These are phyloP conservation scores for Gloeostereum incarnatum DNA, from an alignment of 768 basidiomycete species.

Conservation along the genomic window DNA sequence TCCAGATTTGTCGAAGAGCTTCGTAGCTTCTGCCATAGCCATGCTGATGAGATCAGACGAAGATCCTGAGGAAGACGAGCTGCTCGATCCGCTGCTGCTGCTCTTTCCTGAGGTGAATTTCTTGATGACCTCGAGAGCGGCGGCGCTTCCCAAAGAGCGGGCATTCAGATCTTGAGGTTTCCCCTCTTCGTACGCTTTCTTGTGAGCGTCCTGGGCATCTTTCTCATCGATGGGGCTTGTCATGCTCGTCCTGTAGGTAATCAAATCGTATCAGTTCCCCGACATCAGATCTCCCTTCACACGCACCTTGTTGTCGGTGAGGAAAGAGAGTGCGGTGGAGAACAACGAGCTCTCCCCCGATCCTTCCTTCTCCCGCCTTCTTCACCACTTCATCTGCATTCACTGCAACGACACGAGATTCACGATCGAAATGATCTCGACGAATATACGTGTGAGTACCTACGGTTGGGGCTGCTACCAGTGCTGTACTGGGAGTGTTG, in stretches of 20 bases:
- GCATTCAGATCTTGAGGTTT: conserved; percentile 47
- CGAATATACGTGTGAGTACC: conserved; percentile 6
- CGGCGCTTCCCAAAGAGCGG: conserved; percentile 62
- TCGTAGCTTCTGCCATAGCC: conserved; percentile 77
- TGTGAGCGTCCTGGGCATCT: conserved; percentile 49
- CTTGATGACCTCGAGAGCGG: conserved; percentile 70
- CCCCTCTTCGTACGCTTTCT: conserved; percentile 48
- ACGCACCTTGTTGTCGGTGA: conserved; percentile 42
- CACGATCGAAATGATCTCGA: conserved; percentile 1
- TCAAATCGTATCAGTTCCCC: conserved; percentile 5
- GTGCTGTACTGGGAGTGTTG: conserved; percentile 27
- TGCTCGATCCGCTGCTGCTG: conserved; percentile 31
- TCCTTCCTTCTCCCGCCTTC: conserved; percentile 43
- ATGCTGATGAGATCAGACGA: conserved; percentile 69
- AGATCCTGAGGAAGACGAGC: too few species aligned
- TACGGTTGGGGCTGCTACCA: conserved; percentile 13
- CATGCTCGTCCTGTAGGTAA: conserved; percentile 34
- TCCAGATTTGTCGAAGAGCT: conserved; percentile 65
- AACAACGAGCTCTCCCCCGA: conserved; percentile 52
- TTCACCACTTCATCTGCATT: conserved; percentile 53
- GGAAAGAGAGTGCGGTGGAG: conserved; percentile 40
- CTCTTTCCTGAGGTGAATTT: conserved; percentile 42
- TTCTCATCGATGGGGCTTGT: conserved; percentile 61
- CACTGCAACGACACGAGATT: conserved; percentile 28
- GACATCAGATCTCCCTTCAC: not conserved